phyloP scores from a whole-genome alignment of 768 basidiomycete genomes.

The Gymnopilus dilepis region DNA sequence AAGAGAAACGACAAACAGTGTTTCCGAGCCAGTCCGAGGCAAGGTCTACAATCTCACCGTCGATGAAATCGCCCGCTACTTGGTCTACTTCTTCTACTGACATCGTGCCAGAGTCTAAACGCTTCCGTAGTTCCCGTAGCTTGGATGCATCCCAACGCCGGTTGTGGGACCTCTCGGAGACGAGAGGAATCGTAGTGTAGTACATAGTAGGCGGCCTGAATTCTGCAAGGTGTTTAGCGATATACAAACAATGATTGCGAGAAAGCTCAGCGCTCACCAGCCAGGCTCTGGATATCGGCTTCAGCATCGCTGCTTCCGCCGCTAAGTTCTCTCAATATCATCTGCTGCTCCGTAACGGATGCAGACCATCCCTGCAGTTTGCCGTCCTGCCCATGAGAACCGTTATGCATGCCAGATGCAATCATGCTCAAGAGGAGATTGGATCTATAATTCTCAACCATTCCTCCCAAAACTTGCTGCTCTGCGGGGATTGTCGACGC shows the following conservation, averaged over 20 bases:
- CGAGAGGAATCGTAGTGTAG: conserved; percentile 92
- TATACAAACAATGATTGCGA: background rate
- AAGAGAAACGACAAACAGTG: conserved; percentile 57
- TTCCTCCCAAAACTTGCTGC: conserved; percentile 90
- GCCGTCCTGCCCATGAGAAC: conserved; percentile 56
- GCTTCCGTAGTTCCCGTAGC: conserved; percentile 92
- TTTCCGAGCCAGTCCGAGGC: conserved; percentile 99
- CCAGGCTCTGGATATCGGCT: conserved; percentile 81
- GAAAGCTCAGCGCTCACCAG: conserved; percentile 80
- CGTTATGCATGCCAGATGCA: conserved; percentile 70
- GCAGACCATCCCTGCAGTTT: conserved; percentile 73
- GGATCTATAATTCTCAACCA: conserved; percentile 93
- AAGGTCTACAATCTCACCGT: conserved; percentile 93
- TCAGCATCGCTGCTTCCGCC: conserved; percentile 79
- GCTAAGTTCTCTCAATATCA: conserved; percentile 94
- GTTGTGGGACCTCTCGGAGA: conserved; percentile 83
- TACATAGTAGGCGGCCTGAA: conserved; percentile 94
- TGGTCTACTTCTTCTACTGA: conserved; percentile 86
- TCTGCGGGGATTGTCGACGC: conserved; percentile 91
- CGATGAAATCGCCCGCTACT: conserved; percentile 88
- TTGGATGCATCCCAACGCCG: conserved; percentile 94
- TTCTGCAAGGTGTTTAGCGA: conserved; percentile 50
- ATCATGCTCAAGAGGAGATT: conserved; percentile 92
- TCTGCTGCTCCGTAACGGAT: conserved; percentile 91
- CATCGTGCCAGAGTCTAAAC: conserved; percentile 90